Evolutionary conservation across 225 moss, liverwort and hornwort species (phyloP), one percentile per base, ranked within the genome.

Genomic region (Ulota crispa): DNA sequence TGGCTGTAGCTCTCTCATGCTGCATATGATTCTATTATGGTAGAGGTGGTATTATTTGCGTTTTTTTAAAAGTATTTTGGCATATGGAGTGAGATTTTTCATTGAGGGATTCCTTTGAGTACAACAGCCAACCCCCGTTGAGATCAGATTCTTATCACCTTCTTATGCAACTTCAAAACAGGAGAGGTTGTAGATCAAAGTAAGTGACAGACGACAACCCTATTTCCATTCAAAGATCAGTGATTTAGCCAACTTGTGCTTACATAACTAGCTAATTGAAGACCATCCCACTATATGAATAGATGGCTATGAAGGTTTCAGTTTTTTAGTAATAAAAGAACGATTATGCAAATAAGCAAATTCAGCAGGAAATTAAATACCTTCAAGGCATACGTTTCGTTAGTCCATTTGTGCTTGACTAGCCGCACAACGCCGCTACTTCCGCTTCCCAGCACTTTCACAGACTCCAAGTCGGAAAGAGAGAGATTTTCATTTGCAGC

Each of bases 371-470:
- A 66, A 34, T 20, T 32, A 60, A 26, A 31, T 62, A 82, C 89
- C 89, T 89, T 89, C 32, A 86, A 76, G 14, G 89, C 86, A 41
- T 86, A 89, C 2, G 89, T 89, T 82, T 89, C 86, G 27, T 86
- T 89, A n/a, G 89, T 89, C 89, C 89, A 89, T 82, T 84, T 89
- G 75, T 89, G 89, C 68, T 86, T 75, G 77, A 89, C 89, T 67
- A 89, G 81, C 79, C 86, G 89, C 67, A 89, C 89, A 63, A 89
- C 86, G 47, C 89, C 88, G 45, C 88, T 84, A 62, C 89, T 89
- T 76, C 89, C 89, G 79, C 84, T 89, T 76, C 89, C 89, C 79
- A 86, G 63, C 72, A 89, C 86, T 82, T 89, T 89, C 77, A 86
- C 89, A 54, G 82, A 86, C 86, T 89, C 89, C 86, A 86, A 84